Evolutionary conservation across 2,329 filamentous ascomycete genomes (phyloP).

Genomic region (Neocucurbitaria cava): DNA sequence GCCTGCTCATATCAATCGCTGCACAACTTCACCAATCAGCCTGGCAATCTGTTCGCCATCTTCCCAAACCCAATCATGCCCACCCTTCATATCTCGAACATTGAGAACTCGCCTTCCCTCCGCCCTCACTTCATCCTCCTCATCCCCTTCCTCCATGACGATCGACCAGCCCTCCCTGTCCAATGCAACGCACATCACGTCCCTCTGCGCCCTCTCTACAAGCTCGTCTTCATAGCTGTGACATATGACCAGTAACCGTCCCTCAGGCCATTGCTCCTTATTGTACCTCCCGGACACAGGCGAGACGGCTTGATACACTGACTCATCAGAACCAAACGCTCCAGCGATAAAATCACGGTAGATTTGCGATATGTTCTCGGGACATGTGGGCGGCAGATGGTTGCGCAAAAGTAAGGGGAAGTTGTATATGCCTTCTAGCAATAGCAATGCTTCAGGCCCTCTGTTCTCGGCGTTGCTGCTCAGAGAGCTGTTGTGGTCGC

Average conservation of each 20-base stretch:
- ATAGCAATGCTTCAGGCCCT: conserved; percentile 58
- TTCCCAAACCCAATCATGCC: conserved; percentile 70
- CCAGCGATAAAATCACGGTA: conserved; percentile 66
- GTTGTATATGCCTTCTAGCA: conserved; percentile 72
- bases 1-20: conserved; percentile 13
- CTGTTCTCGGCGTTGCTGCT: background rate
- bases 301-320: conserved; percentile 51
- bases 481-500: background rate
- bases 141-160: conserved; percentile 34
- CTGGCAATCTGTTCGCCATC: conserved; percentile 64
- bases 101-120: conserved; percentile 41
- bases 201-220: conserved; percentile 63
- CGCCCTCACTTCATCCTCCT: conserved; percentile 32
- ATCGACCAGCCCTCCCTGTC: conserved; percentile 50
- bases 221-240: conserved; percentile 58
- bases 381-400: conserved; percentile 45
- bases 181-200: conserved; percentile 62
- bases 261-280: conserved; percentile 48
- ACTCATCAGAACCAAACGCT: conserved; percentile 63
- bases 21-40: conserved; percentile 41
- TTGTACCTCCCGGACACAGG: conserved; percentile 58
- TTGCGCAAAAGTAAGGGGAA: conserved; percentile 60
- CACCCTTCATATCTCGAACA: conserved; percentile 60
- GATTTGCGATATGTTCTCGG: conserved; percentile 48
- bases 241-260: conserved; percentile 51